Base-by-base conservation (phyloP, 495 filamentous ascomycete genomes). In the Tuber magnatum region DNA sequence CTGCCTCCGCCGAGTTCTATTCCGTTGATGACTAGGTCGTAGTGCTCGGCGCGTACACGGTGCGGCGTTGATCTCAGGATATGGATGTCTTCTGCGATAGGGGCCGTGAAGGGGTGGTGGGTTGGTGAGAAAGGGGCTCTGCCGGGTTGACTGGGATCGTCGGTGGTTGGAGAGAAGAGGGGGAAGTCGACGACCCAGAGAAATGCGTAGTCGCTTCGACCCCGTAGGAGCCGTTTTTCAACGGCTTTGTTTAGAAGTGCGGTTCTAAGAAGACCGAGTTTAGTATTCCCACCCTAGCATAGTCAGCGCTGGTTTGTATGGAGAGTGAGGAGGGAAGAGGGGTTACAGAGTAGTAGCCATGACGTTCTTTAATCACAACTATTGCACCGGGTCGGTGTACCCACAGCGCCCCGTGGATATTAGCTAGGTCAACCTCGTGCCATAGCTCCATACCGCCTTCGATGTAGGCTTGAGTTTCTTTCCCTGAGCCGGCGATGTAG, bases 81-180 rank as follows among this genome's bases (percentile, higher is more conserved):
- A 68, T 92, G 90, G 41, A 97, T 88, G 81, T 98, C 96, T 20
- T 85, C 85, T 20, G 87, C 78, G 72, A 91, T 89, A 0, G 96
- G 95, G 0, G 96, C 92, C 5, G 95, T 99, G 84, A 99, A 99
- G 1, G 96, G 95, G 83, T 99, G 95, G 78, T 99, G 95, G 0
- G 94, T 97, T 10, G 95, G 90, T 24, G 90, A 89, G 82, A 98
- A 87, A 6, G 93, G 93, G 0, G 94, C 89, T 18, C 85, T 82
- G 28, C 94, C 94, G 42, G 91, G 91, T 83, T 97, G 94, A 5
- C 94, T 94, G 8, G 93, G 92, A 70, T 94, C 92, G 4, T 85
- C 83, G 42, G 88, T 88, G 39, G 84, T 85, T 0, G 91, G 92
- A 0, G 92, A 91, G 85, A 99, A 98, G 71, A 99, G 89, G 10